Base-by-base conservation (phyloP, 495 filamentous ascomycete genomes). In the Coniosporium apollinis region DNA sequence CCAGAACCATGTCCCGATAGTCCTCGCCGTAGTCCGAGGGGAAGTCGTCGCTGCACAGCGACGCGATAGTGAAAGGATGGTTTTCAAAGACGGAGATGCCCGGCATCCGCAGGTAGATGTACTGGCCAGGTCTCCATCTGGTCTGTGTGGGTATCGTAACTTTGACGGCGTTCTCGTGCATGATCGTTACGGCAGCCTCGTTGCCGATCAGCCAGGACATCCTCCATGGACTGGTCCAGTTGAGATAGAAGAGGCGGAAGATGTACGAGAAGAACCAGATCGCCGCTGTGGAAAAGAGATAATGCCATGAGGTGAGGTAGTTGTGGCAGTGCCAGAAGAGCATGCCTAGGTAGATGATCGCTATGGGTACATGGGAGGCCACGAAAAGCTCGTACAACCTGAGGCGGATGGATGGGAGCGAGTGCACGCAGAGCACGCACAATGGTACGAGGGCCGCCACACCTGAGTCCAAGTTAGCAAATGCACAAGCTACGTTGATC, bases 251-350 rank as follows among this genome's bases (percentile, higher is more conserved):
- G 13, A 62, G 30, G 1, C 59, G 56, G 43, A 55, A 37, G 9
- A 50, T 7, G 33, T 57, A 59, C 0, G 55, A 59, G 28, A 74
- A 70, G 1, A 89, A 41, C 75, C 83, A 89, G 48, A 94, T 83
- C 22, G 62, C 82, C 24, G 84, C 59, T 0, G 83, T 89, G 7
- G 82, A 75, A 46, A 66, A 89, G 6, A 96, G 67, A 47, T 94
- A 96, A 53, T 72, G 64, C 87, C 89, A 96, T 4, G 85, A 91
- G 11, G 74, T 75, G 19, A 96, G 64, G 50, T 82, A 91, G 54
- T 96, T 94, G 47, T 82, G 75, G 46, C 79, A 89, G 55, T 96
- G 87, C 87, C 87, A 96, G 57, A 96, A 92, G 11, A 96, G 68
- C 59, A 93, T 68, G 7, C 64, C 84, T 21, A 94, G 53, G 48